Conservation (phyloP, 805 yeast species). For the Candida berthetii region DNA sequence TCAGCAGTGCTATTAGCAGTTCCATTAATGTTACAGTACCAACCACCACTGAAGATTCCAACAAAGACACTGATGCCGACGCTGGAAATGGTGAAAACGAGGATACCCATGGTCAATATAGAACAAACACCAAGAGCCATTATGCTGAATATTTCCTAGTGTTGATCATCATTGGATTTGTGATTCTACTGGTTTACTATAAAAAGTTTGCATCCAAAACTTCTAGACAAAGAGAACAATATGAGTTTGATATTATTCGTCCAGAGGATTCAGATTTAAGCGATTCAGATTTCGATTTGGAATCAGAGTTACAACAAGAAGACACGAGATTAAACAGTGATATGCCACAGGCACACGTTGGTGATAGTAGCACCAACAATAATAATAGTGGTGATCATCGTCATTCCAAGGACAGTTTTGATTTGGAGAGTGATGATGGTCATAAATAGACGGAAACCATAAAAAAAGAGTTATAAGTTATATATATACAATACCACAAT, state of each 20-base stretch:
- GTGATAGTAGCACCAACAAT: too few relatives aligned
- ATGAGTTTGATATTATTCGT: constrained; percentile 24
- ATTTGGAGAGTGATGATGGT: not conserved
- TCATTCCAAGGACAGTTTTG: not conserved
- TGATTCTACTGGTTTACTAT: constrained; percentile 35
- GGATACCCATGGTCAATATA: constrained; percentile 24
- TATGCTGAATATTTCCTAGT: constrained; percentile 58
- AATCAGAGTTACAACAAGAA: constrained; percentile 51
- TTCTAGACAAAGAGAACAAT: constrained; percentile 32
- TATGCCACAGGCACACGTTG: not conserved
- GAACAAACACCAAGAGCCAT: constrained; percentile 32
- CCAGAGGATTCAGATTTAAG: constrained; percentile 52
- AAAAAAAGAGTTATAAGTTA: too few relatives aligned
- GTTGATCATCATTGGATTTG: constrained; percentile 53
- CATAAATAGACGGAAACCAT: not conserved
- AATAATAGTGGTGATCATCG: too few relatives aligned
- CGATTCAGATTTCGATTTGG: constrained; percentile 73
- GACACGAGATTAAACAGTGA: not conserved
- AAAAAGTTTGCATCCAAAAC: constrained; percentile 31
- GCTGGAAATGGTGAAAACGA: not conserved
- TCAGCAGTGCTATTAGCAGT: not conserved
- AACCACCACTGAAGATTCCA: not conserved
- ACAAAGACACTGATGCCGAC: constrained; percentile 7
- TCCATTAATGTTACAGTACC: not conserved
- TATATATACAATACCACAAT: too few relatives aligned